phyloP scores from a whole-genome alignment of 2,329 filamentous ascomycete species.

The Lasiodiplodia sp. region DNA sequence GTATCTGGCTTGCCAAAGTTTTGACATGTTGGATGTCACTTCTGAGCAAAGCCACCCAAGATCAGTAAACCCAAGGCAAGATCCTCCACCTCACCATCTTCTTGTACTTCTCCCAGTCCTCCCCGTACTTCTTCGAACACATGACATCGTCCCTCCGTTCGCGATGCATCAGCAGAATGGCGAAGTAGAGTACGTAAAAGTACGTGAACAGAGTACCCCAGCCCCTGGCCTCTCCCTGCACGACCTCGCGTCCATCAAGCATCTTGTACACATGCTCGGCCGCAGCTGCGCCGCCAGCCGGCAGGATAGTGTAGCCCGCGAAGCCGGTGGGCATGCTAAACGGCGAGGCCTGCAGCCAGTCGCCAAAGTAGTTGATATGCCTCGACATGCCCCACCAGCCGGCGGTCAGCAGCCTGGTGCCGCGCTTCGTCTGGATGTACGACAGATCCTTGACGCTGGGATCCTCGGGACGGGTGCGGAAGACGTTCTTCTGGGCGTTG shows the following conservation, averaged over 20 bases:
- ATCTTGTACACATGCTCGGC: constrained; percentile 33
- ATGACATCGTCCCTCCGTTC: constrained; percentile 89
- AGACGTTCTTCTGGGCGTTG: constrained; percentile 93
- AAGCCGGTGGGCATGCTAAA: constrained; percentile 87
- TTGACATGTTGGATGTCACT: no score
- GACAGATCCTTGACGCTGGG: constrained; percentile 79
- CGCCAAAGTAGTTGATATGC: constrained; percentile 95
- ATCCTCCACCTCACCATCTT: constrained; percentile 82
- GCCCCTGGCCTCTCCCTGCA: constrained; percentile 71
- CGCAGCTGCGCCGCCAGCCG: constrained; percentile 36
- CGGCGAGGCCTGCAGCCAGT: constrained; percentile 93
- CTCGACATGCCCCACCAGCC: constrained; percentile 94
- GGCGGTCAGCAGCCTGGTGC: constrained; percentile 79
- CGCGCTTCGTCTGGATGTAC: constrained; percentile 83
- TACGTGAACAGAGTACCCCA: constrained; percentile 91
- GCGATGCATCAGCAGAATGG: constrained; percentile 82
- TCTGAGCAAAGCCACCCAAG: neutral
- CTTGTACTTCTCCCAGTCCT: constrained; percentile 90
- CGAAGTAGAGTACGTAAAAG: constrained; percentile 94
- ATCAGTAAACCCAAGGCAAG: constrained; percentile 81
- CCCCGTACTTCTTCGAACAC: constrained; percentile 88
- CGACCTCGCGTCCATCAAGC: constrained; percentile 55
- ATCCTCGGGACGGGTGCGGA: constrained; percentile 86
- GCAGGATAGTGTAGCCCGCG: constrained; percentile 77
- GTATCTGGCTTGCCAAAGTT: neutral